These are phyloP conservation scores for Malus hybrid DNA, from an alignment of 331 rosid species.

Conservation along the genomic window DNA sequence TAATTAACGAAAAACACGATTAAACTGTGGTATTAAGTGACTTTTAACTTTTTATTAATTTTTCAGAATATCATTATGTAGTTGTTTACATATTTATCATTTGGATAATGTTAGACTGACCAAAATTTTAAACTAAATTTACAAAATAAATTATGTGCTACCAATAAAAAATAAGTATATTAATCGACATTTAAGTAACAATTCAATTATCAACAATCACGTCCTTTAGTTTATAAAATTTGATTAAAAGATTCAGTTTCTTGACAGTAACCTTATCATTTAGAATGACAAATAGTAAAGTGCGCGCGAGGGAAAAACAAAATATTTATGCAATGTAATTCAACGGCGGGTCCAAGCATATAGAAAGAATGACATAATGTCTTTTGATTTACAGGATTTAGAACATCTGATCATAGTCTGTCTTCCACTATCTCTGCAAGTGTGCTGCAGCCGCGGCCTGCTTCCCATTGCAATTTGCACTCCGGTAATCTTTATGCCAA, in stretches of 20 bases:
- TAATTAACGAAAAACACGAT: no score
- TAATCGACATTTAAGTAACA: no score
- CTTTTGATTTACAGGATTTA: neutral
- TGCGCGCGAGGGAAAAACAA: neutral
- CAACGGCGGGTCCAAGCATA: neutral
- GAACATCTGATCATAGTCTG: neutral
- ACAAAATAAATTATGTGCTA: no score
- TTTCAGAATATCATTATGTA: neutral
- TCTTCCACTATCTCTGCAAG: neutral
- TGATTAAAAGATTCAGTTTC: no score
- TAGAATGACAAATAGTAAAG: neutral
- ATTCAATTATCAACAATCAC: no score
- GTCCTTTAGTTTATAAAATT: no score
- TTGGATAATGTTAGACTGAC: no score
- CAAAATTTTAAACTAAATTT: no score
- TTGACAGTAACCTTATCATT: neutral
- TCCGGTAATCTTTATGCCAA: neutral
- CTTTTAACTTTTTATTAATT: neutral
- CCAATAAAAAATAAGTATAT: no score
- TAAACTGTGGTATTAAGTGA: no score
- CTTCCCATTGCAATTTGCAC: neutral
- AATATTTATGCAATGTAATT: neutral
- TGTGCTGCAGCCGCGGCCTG: neutral
- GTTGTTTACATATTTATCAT: neutral
- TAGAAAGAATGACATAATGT: neutral